Conservation (phyloP, 139 green algal genomes). For the Ulvella scutata region DNA sequence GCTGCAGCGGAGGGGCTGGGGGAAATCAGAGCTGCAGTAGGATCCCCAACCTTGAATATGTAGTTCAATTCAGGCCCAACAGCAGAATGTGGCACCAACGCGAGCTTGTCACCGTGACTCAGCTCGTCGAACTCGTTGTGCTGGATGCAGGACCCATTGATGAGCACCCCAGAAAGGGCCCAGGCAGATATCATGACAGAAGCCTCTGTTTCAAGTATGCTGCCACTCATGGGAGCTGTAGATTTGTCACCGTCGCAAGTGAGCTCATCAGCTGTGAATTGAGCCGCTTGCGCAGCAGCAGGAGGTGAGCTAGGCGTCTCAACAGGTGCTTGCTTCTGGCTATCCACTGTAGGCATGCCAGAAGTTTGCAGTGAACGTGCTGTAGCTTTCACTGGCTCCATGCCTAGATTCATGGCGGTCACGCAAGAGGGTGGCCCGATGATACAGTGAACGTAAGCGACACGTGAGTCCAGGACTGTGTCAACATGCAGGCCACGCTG, state of each 20-base stretch:
- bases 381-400: not conserved
- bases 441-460: not conserved
- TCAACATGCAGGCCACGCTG: not conserved
- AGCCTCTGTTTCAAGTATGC: too few species aligned
- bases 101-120: not conserved
- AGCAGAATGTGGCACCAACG: not conserved
- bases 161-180: not conserved
- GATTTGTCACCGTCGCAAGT: not conserved
- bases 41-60: not conserved
- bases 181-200: not conserved
- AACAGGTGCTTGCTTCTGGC: too few species aligned
- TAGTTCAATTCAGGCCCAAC: not conserved
- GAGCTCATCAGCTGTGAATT: not conserved
- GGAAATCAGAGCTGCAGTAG: not conserved
- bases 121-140: not conserved
- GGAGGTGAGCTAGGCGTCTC: too few species aligned
- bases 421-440: not conserved
- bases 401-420: not conserved
- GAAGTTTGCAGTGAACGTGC: not conserved
- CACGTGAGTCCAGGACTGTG: not conserved
- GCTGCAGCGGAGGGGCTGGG: not conserved
- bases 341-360: not conserved
- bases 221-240: too few species aligned
- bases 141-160: not conserved
- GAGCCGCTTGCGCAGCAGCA: not conserved